phyloP scores from a whole-genome alignment of 2,329 filamentous ascomycete species.

The Aspergillus calidoustus region DNA sequence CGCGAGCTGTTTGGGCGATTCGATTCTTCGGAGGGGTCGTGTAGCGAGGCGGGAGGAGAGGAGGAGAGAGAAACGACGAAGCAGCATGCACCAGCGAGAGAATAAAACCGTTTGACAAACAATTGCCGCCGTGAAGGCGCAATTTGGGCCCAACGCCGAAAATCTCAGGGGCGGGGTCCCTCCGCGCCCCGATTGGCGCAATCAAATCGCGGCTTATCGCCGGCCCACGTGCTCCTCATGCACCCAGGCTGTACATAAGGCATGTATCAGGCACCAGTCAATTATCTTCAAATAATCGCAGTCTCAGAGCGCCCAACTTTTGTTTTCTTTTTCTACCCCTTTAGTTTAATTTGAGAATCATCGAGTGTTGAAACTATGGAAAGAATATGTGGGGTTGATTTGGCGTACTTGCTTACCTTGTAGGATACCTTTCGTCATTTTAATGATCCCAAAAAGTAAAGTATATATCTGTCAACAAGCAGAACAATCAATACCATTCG shows the following conservation, averaged over 20 bases:
- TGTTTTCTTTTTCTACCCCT: too few species aligned
- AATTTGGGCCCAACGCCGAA: constrained; percentile 16
- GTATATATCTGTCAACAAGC: too few species aligned
- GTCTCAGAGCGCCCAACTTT: too few species aligned
- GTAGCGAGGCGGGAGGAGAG: constrained; percentile 15
- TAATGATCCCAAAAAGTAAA: too few species aligned
- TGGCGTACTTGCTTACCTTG: too few species aligned
- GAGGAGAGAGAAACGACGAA: constrained; percentile 27
- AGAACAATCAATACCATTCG: too few species aligned
- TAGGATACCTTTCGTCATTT: too few species aligned
- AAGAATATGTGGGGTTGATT: too few species aligned
- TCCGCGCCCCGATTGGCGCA: constrained; percentile 29
- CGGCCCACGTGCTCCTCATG: constrained; percentile 35
- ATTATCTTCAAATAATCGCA: too few species aligned
- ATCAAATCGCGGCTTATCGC: constrained; percentile 20
- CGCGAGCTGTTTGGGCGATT: constrained; percentile 39
- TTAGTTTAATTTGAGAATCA: too few species aligned
- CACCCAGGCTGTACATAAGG: neutral
- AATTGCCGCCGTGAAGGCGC: neutral
- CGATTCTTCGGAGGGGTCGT: constrained; percentile 36
- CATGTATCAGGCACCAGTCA: neutral
- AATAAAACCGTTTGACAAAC: neutral
- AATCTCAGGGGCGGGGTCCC: constrained; percentile 28
- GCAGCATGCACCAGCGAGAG: constrained; percentile 15
- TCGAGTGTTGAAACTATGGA: too few species aligned